Conservation (phyloP, 306 rosid genomes). For the Vicia sativa region DNA sequence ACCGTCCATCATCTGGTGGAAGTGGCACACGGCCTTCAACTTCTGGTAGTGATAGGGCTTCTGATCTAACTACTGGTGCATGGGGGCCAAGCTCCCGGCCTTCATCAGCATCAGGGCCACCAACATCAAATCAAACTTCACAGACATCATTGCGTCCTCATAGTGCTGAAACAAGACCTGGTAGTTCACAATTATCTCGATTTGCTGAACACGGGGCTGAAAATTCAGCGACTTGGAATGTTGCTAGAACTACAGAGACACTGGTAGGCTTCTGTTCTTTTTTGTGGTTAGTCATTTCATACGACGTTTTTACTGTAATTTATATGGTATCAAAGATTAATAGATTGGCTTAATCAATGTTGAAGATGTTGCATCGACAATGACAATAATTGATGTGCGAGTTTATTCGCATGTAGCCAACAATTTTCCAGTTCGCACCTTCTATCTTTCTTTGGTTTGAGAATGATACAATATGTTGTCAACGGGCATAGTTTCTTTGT, state of each 20-base stretch:
- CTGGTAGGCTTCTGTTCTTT: constrained; percentile 56
- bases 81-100: constrained; percentile 95
- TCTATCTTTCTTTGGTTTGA: constrained; percentile 12
- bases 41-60: constrained; percentile 84
- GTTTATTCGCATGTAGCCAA: constrained; percentile 11
- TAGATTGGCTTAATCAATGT: background rate
- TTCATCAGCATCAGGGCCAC: constrained; percentile 87
- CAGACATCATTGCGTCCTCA: constrained; percentile 78
- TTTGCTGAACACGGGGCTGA: constrained; percentile 83
- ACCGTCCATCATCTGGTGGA: constrained; percentile 91
- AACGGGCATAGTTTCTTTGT: constrained; percentile 8
- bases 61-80: constrained; percentile 57
- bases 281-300: constrained; percentile 27
- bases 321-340: constrained; percentile 17
- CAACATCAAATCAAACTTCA: constrained; percentile 72
- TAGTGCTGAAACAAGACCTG: constrained; percentile 97
- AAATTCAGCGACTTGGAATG: constrained; percentile 77
- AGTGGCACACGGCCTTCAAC: constrained; percentile 95
- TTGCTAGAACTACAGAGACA: constrained; percentile 74
- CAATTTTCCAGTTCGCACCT: constrained; percentile 6
- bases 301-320: background rate
- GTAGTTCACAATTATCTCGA: constrained; percentile 93
- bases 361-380: constrained; percentile 7
- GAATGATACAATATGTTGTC: constrained; percentile 5
- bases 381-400: background rate